phyloP scores from a whole-genome alignment of 1,139 yeast genomes.

The Kodamaea sp. region DNA sequence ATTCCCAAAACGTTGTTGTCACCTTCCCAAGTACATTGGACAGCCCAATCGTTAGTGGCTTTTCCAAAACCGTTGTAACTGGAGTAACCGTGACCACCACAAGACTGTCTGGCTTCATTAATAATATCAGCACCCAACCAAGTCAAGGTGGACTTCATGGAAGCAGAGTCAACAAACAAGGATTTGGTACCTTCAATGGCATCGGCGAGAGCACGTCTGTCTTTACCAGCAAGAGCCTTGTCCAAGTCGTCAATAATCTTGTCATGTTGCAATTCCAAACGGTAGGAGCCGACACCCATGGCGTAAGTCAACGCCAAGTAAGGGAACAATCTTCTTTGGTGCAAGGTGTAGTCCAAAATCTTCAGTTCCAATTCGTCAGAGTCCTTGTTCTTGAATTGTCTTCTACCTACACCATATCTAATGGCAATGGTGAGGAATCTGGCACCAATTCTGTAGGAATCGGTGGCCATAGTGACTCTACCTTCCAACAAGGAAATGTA shows the following conservation, averaged over 20 bases:
- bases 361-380: conserved; percentile 50
- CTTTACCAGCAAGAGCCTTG: conserved; percentile 47
- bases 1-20: conserved; percentile 86
- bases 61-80: conserved; percentile 88
- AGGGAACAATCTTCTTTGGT: conserved; percentile 84
- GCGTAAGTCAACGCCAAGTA: conserved; percentile 79
- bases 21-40: conserved; percentile 98
- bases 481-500: conserved; percentile 88
- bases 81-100: conserved; percentile 97
- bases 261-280: conserved; percentile 57
- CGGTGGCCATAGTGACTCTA: conserved; percentile 85
- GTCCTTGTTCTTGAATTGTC: conserved; percentile 64
- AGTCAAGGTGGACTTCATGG: conserved; percentile 85
- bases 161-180: conserved; percentile 82
- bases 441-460: conserved; percentile 78
- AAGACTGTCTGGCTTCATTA: conserved; percentile 90
- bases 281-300: conserved; percentile 71
- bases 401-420: conserved; percentile 86
- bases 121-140: conserved; percentile 81
- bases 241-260: conserved; percentile 57
- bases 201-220: conserved; percentile 39
- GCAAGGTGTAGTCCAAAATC: conserved; percentile 79
- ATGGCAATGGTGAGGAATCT: conserved; percentile 82
- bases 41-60: conserved; percentile 90
- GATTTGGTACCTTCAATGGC: conserved; percentile 71